phyloP scores from a whole-genome alignment of 2,329 filamentous ascomycete genomes.

The Alternaria sp. region DNA sequence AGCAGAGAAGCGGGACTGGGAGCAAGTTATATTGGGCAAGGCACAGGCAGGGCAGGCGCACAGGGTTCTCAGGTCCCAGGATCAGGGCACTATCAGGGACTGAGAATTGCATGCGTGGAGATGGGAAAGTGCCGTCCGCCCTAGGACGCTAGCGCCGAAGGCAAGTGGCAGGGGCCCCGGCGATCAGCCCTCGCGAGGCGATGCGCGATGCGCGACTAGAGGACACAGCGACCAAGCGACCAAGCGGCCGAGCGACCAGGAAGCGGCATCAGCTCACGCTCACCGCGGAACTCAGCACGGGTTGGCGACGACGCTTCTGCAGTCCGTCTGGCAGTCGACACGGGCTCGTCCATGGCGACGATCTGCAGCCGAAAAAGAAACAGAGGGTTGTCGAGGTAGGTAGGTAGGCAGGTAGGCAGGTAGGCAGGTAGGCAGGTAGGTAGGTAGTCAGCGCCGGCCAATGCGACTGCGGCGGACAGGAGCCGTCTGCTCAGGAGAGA shows the following conservation, averaged over 20 bases:
- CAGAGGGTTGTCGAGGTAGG: neutral
- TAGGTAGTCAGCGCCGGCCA: slow-evolving; percentile 11
- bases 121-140: slow-evolving; percentile 22
- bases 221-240: neutral
- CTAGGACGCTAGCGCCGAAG: slow-evolving; percentile 19
- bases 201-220: neutral
- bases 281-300: slow-evolving; percentile 1
- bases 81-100: slow-evolving; percentile 30
- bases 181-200: slow-evolving; percentile 22
- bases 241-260: slow-evolving; percentile 7
- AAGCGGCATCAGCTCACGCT: slow-evolving; percentile 12
- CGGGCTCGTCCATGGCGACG: neutral
- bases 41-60: slow-evolving; percentile 27
- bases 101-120: slow-evolving; percentile 27
- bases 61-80: slow-evolving; percentile 22
- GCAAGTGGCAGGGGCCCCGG: slow-evolving; percentile 26
- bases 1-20: slow-evolving; percentile 26
- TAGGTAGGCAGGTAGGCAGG: no score
- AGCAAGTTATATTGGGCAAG: slow-evolving; percentile 32
- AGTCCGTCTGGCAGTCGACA: slow-evolving; percentile 9
- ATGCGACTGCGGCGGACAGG: slow-evolving; percentile 21
- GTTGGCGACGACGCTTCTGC: slow-evolving; percentile 10
- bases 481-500: slow-evolving; percentile 22
- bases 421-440: no score
- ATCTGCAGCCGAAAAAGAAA: slow-evolving; percentile 15